Evolutionary conservation across 2,329 filamentous ascomycete genomes (phyloP).

Genomic region (Apiospora rasikravindrae): DNA sequence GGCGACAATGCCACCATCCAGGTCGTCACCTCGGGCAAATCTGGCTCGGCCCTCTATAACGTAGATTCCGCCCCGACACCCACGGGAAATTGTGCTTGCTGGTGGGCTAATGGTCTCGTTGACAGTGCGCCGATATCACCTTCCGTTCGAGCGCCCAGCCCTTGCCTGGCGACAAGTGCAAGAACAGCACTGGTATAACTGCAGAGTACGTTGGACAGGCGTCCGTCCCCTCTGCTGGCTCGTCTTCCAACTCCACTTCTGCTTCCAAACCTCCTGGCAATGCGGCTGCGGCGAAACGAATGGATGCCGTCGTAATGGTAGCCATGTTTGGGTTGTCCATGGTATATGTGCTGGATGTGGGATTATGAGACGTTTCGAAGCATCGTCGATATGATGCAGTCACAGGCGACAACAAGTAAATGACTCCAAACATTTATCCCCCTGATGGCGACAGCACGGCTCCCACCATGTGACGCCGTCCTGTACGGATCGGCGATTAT

Average conservation of each 20-base stretch:
- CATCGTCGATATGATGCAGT: background rate
- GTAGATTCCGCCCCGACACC: slow-evolving; percentile 42
- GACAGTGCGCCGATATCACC: slow-evolving; percentile 74
- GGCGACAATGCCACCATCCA: slow-evolving; percentile 71
- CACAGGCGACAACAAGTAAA: background rate
- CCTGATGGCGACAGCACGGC: too few species aligned
- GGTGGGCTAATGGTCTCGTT: background rate
- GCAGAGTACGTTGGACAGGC: slow-evolving; percentile 38
- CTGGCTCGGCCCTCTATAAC: slow-evolving; percentile 69
- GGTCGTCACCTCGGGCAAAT: slow-evolving; percentile 67
- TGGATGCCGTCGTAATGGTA: slow-evolving; percentile 35
- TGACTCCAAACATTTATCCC: background rate
- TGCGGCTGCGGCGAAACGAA: slow-evolving; percentile 5
- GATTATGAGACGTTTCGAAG: slow-evolving; percentile 36
- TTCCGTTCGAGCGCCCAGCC: slow-evolving; percentile 60
- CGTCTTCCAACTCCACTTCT: background rate
- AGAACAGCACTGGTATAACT: slow-evolving; percentile 61
- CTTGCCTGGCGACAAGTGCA: slow-evolving; percentile 56
- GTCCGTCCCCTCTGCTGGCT: slow-evolving; percentile 17
- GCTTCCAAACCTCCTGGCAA: slow-evolving; percentile 5
- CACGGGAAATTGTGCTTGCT: background rate
- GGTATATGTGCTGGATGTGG: slow-evolving; percentile 44
- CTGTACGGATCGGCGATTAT: too few species aligned
- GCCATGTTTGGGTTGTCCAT: slow-evolving; percentile 45
- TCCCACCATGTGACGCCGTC: too few species aligned